Conservation (phyloP, 768 basidiomycete genomes). For the Tephrocybe sp. region DNA sequence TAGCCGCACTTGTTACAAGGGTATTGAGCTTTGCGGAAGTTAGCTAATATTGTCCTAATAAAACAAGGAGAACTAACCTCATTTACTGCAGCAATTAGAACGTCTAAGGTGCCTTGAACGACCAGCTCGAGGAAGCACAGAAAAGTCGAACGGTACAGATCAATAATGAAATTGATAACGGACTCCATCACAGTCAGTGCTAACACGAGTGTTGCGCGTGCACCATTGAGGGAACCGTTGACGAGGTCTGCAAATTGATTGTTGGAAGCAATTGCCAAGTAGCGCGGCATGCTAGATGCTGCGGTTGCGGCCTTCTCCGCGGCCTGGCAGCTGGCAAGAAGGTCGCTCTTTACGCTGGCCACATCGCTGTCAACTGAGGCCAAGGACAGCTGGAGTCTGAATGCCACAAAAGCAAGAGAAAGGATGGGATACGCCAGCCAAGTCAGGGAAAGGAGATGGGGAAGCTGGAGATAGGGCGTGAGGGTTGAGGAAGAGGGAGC, state of each 20-base stretch:
- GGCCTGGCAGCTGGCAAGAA: constrained; percentile 84
- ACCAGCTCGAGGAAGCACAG: constrained; percentile 93
- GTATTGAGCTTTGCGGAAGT: constrained; percentile 57
- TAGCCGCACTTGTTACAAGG: constrained; percentile 62
- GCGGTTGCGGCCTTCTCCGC: constrained; percentile 82
- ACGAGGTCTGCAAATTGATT: constrained; percentile 75
- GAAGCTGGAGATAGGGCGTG: constrained; percentile 81
- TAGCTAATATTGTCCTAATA: not conserved
- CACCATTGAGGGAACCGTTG: constrained; percentile 76
- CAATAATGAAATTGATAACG: constrained; percentile 89
- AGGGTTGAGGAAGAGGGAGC: constrained; percentile 49
- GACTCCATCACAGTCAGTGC: constrained; percentile 84
- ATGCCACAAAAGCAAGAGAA: constrained; percentile 85
- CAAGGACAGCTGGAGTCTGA: constrained; percentile 76
- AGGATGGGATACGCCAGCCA: constrained; percentile 92
- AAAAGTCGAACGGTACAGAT: constrained; percentile 90
- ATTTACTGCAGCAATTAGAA: constrained; percentile 81
- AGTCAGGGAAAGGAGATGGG: constrained; percentile 81
- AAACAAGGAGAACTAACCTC: constrained; percentile 52
- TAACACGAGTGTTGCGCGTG: constrained; percentile 70
- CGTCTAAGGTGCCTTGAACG: constrained; percentile 74
- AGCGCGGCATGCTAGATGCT: constrained; percentile 86
- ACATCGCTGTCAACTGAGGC: constrained; percentile 67
- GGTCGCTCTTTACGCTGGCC: constrained; percentile 65
- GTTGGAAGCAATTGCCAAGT: constrained; percentile 83